Conservation (phyloP, 1,284 basidiomycete species). For the Austropuccinia psidii region DNA sequence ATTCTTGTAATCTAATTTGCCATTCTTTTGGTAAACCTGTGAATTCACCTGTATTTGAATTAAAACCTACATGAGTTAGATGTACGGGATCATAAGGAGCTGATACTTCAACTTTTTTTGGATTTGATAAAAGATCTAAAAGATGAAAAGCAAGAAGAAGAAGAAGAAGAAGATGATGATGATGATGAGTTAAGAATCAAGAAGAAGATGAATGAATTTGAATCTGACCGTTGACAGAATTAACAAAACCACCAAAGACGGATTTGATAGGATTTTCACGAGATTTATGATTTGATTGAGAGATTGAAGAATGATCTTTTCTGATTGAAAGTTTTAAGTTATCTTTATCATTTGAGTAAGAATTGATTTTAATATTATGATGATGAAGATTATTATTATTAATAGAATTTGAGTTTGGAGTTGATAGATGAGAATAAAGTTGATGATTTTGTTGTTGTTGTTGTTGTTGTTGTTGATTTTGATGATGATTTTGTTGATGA, state of each 20-base stretch:
- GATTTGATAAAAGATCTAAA: conserved; percentile 64
- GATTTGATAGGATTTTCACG: conserved; percentile 44
- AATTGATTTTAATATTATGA: background rate
- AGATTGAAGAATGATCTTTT: background rate
- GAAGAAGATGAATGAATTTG: background rate
- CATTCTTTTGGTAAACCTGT: conserved; percentile 91
- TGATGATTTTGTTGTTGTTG: background rate
- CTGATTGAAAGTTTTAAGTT: background rate
- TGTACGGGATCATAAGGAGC: conserved; percentile 99
- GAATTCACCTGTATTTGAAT: conserved; percentile 92
- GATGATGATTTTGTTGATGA: background rate
- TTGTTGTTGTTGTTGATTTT: background rate
- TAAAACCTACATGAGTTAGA: conserved; percentile 98
- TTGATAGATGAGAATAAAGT: background rate
- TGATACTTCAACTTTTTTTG: conserved; percentile 85
- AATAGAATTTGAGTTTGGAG: background rate
- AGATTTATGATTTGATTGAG: conserved; percentile 1
- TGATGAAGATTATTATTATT: background rate
- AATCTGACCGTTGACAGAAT: conserved; percentile 46
- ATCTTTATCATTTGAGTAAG: background rate
- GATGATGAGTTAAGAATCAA: background rate
- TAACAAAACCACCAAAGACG: conserved; percentile 48
- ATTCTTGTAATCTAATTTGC: conserved; percentile 94
- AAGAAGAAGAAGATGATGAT: background rate
- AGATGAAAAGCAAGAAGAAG: background rate